These are phyloP conservation scores for Neltuma alba DNA, from an alignment of 306 rosid species.

Conservation along the genomic window DNA sequence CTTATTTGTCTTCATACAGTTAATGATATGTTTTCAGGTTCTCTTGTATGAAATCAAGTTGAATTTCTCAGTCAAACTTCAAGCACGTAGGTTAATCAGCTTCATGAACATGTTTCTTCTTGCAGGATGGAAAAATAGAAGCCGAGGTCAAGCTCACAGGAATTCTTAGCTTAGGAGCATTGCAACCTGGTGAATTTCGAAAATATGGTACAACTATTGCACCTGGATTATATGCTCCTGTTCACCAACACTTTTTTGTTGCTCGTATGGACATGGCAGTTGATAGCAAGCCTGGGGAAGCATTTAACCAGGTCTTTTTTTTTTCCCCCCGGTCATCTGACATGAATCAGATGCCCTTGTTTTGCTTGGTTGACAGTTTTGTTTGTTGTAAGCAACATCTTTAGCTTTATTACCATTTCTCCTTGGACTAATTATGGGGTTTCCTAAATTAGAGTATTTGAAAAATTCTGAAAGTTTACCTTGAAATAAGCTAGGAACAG, in stretches of 20 bases:
- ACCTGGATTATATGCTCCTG: slow-evolving; percentile 84
- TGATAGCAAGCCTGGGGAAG: slow-evolving; percentile 87
- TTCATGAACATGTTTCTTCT: neutral
- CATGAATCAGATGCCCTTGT: slow-evolving; percentile 11
- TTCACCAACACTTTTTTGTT: slow-evolving; percentile 83
- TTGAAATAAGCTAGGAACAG: neutral
- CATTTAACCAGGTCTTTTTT: slow-evolving; percentile 69
- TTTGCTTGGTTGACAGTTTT: slow-evolving; percentile 7
- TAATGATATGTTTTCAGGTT: neutral
- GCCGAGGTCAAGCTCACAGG: slow-evolving; percentile 88
- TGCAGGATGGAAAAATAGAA: slow-evolving; percentile 84
- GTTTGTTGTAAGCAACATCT: neutral
- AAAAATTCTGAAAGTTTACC: neutral
- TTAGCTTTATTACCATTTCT: neutral
- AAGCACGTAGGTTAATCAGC: slow-evolving; percentile 4
- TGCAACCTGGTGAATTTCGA: slow-evolving; percentile 79
- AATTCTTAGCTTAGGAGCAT: slow-evolving; percentile 80
- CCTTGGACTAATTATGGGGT: neutral
- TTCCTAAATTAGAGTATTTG: neutral
- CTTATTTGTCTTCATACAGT: slow-evolving; percentile 12
- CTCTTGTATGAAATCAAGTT: neutral
- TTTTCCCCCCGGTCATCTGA: neutral
- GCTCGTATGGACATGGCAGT: slow-evolving; percentile 93
- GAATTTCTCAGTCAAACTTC: slow-evolving; percentile 15
- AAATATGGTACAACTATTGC: slow-evolving; percentile 88